Percentiles rank a stretch among this genome's conserved stretches.
Conservation (phyloP, 2,329 filamentous ascomycete genomes). For the Rugonectria rugulosa region DNA sequence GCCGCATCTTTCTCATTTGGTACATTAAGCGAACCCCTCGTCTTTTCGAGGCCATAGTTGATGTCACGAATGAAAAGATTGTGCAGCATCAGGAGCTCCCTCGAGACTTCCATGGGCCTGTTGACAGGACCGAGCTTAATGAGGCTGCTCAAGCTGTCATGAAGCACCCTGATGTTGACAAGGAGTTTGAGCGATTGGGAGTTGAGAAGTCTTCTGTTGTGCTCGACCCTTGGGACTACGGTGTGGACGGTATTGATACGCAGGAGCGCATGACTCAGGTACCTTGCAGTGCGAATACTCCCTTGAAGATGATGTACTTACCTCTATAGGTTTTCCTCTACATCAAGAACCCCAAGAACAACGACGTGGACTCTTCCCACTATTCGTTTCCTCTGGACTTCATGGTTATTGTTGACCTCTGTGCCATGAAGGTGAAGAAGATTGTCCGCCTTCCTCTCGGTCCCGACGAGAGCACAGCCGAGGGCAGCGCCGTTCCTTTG, state of each 20-base stretch:
- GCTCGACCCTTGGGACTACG: slow-evolving; percentile 23
- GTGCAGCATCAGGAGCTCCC: slow-evolving; percentile 19
- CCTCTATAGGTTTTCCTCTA: slow-evolving; percentile 11
- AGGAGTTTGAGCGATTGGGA: slow-evolving; percentile 13
- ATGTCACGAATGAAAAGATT: slow-evolving; percentile 19
- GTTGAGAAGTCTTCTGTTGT: slow-evolving; percentile 15
- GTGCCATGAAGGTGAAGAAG: neutral
- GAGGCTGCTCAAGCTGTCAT: slow-evolving; percentile 16
- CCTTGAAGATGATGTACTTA: neutral
- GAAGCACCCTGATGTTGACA: slow-evolving; percentile 11
- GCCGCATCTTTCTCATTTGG: slow-evolving; percentile 20
- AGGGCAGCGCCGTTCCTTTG: neutral
- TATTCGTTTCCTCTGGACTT: slow-evolving; percentile 17
- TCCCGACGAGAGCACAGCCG: neutral
- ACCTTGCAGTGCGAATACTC: neutral
- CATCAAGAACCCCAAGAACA: slow-evolving; percentile 14
- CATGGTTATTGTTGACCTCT: slow-evolving; percentile 8
- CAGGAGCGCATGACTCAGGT: slow-evolving; percentile 20
- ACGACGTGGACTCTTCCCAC: slow-evolving; percentile 2
- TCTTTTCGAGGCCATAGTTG: slow-evolving; percentile 22
- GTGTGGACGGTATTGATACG: slow-evolving; percentile 19
- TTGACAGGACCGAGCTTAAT: slow-evolving; percentile 17
- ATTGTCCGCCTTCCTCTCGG: slow-evolving; percentile 10
- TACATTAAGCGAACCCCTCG: slow-evolving; percentile 22
- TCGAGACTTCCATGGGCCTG: slow-evolving; percentile 23